A percentile compares a stretch with the other conserved stretches of the same genome.
phyloP scores from a whole-genome alignment of 2,329 filamentous ascomycete species.

The Diaporthe citri region DNA sequence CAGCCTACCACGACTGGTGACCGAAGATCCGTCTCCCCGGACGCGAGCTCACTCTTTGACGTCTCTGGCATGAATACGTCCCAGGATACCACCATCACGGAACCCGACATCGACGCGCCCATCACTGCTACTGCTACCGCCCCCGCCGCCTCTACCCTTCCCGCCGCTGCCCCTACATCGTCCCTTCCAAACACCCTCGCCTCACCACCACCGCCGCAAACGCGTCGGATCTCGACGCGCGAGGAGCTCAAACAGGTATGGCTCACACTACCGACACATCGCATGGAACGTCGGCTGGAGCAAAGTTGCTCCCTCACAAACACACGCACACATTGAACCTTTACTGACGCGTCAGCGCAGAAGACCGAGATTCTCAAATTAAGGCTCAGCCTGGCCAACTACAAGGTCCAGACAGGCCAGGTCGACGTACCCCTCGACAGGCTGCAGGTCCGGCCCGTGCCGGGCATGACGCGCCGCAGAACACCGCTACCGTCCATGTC shows the following conservation, averaged over 20 bases:
- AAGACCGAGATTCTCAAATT: conserved; percentile 75
- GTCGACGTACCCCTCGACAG: conserved; percentile 73
- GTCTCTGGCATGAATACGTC: conserved; percentile 60
- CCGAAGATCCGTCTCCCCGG: conserved; percentile 52
- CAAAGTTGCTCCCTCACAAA: neutral
- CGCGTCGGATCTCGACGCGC: conserved; percentile 56
- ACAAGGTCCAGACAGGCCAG: conserved; percentile 82
- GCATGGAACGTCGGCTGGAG: neutral
- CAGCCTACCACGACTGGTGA: conserved; percentile 18
- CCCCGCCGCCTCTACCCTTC: conserved; percentile 2
- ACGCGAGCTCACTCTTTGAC: conserved; percentile 65
- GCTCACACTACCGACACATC: neutral
- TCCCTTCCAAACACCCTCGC: neutral
- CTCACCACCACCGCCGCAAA: conserved; percentile 40
- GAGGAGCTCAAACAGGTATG: conserved; percentile 65
- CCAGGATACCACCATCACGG: conserved; percentile 63
- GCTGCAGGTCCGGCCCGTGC: conserved; percentile 60
- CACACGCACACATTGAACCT: neutral
- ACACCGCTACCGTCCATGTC: conserved; percentile 39
- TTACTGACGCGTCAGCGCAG: conserved; percentile 52
- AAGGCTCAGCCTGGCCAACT: conserved; percentile 78
- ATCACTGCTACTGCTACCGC: conserved; percentile 40
- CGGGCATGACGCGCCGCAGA: conserved; percentile 40
- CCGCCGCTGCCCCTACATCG: conserved; percentile 21
- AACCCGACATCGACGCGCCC: conserved; percentile 55